Conservation (phyloP, 1,284 basidiomycete species). For the Cutaneotrichosporon cavernicola region DNA sequence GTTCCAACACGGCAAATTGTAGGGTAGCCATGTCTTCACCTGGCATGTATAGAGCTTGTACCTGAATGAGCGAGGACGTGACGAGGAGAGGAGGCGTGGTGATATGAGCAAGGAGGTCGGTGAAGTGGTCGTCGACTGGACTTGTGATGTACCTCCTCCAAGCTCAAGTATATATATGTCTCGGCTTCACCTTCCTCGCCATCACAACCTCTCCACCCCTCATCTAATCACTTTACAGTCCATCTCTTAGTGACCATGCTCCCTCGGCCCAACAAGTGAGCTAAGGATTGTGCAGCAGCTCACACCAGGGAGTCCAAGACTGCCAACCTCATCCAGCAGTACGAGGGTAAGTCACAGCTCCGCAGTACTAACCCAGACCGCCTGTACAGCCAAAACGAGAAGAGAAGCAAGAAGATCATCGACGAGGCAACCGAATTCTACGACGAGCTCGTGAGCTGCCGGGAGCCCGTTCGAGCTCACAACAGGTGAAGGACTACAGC, state of each 20-base stretch:
- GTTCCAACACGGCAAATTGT: slow-evolving; percentile 3
- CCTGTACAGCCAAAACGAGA: background rate
- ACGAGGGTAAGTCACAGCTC: background rate
- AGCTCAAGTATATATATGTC: background rate
- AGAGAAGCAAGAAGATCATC: slow-evolving; percentile 1
- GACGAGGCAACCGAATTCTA: background rate
- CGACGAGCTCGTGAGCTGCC: background rate
- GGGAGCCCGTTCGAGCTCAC: background rate
- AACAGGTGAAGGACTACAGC: background rate
- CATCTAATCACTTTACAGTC: background rate
- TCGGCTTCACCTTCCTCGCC: slow-evolving; percentile 1
- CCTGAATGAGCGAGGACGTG: background rate
- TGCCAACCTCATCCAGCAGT: background rate
- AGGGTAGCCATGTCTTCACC: slow-evolving; percentile 5
- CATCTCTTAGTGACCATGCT: background rate
- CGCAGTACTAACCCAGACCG: background rate
- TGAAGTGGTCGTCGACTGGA: background rate
- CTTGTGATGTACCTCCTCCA: background rate
- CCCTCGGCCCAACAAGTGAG: background rate
- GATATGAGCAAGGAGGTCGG: background rate
- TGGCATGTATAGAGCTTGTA: slow-evolving; percentile 11
- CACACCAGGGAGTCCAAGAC: background rate
- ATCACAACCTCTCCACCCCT: background rate
- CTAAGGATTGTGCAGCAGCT: background rate
- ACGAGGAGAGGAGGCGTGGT: background rate